Conservation (phyloP, 2,329 filamentous ascomycete species). For the Penicillium thymicola region DNA sequence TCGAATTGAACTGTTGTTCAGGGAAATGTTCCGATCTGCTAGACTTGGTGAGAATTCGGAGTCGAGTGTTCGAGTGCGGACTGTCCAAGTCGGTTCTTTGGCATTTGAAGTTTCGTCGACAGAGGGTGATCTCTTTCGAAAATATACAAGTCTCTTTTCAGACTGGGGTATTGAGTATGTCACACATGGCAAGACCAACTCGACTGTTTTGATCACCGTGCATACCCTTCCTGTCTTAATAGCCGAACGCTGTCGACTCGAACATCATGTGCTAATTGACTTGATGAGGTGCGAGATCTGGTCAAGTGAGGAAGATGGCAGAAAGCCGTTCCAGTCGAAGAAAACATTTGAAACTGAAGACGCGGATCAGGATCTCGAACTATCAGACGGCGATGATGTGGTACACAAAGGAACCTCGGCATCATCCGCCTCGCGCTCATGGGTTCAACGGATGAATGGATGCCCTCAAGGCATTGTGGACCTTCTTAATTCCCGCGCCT, state of each 20-base stretch:
- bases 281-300: conserved; percentile 74
- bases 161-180: conserved; percentile 72
- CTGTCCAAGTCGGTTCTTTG: conserved; percentile 46
- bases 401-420: background rate
- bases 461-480: conserved; percentile 76
- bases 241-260: conserved; percentile 67
- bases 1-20: conserved; percentile 70
- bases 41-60: background rate
- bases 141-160: conserved; percentile 56
- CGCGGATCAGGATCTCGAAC: background rate
- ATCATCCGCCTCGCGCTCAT: conserved; percentile 31
- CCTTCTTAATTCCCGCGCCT: conserved; percentile 49
- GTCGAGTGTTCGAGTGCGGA: conserved; percentile 14
- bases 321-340: conserved; percentile 3
- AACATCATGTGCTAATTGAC: conserved; percentile 69
- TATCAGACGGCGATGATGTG: background rate
- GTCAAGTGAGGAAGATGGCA: conserved; percentile 54
- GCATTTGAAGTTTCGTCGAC: conserved; percentile 61
- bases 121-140: conserved; percentile 60
- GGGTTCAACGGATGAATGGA: conserved; percentile 61
- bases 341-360: background rate
- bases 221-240: conserved; percentile 67
- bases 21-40: conserved; percentile 46
- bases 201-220: conserved; percentile 46
- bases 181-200: conserved; percentile 26